Evolutionary conservation across 768 basidiomycete species (phyloP).

Genomic region (Tricholoma saponaceum): DNA sequence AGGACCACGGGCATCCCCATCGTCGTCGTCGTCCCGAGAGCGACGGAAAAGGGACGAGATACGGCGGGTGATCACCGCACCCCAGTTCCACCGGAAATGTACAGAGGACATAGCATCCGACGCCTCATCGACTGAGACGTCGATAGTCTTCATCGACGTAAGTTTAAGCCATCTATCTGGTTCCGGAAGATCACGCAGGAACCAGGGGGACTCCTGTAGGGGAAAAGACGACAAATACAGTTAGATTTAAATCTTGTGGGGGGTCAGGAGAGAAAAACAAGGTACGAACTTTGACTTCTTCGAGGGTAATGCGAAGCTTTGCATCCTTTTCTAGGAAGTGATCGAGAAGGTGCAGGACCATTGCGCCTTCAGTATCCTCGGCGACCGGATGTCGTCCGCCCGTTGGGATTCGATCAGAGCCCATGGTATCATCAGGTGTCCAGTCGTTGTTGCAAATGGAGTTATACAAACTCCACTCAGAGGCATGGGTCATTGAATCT

Average conservation of each 20-base stretch:
- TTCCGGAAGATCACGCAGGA: constrained; percentile 62
- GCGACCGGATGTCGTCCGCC: constrained; percentile 52
- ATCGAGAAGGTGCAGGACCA: constrained; percentile 69
- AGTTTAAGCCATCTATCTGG: constrained; percentile 63
- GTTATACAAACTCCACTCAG: constrained; percentile 75
- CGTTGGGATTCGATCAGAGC: constrained; percentile 59
- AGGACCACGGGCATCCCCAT: constrained; percentile 11
- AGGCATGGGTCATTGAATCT: constrained; percentile 20
- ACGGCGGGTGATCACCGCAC: constrained; percentile 33
- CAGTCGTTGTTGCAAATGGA: constrained; percentile 79
- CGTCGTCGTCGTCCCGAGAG: constrained; percentile 23
- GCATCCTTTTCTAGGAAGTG: constrained; percentile 80
- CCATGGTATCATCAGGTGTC: constrained; percentile 64
- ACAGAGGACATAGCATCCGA: constrained; percentile 66
- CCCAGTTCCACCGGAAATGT: constrained; percentile 60
- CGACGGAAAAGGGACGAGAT: constrained; percentile 50
- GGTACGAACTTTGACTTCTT: constrained; percentile 68
- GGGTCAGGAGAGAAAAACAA: constrained; percentile 7
- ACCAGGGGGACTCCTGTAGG: constrained; percentile 57
- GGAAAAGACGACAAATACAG: constrained; percentile 5
- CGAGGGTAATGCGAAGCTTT: constrained; percentile 67
- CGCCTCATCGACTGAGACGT: constrained; percentile 74
- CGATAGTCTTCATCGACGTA: constrained; percentile 33
- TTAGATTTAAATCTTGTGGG: constrained; percentile 5
- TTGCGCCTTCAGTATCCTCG: constrained; percentile 47